Conservation (phyloP, 257 asterid genomes). For the Solanum stenotomum region DNA sequence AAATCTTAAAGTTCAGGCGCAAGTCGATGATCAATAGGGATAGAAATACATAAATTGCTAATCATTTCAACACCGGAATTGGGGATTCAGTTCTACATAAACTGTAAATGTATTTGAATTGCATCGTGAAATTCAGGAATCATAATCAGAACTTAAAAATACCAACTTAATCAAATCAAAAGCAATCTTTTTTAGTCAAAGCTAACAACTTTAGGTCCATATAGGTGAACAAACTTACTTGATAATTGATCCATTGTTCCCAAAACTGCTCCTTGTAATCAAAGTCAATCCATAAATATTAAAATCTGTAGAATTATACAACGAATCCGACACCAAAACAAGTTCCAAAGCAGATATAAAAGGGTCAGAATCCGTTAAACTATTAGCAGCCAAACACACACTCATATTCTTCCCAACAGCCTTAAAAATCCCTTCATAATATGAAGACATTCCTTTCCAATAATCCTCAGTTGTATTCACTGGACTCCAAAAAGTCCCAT, state of each 20-base stretch:
- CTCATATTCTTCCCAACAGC: conserved; percentile 70
- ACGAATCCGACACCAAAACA: conserved; percentile 54
- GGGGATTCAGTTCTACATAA: neutral
- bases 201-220: neutral
- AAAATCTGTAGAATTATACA: conserved; percentile 87
- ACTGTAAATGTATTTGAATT: neutral
- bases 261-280: conserved; percentile 80
- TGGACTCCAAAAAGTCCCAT: conserved; percentile 79
- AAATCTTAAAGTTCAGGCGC: neutral
- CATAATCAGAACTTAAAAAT: neutral
- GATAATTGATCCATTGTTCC: conserved; percentile 52
- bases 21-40: neutral
- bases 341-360: conserved; percentile 85
- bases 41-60: neutral
- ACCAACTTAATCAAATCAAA: neutral
- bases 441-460: conserved; percentile 21
- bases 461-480: conserved; percentile 86
- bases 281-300: conserved; percentile 36
- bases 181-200: neutral
- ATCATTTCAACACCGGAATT: neutral
- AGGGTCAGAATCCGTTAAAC: conserved; percentile 85
- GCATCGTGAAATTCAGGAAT: neutral
- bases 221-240: conserved; percentile 37
- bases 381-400: conserved; percentile 79
- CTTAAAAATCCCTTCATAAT: conserved; percentile 63